These are phyloP conservation scores for Verbena officinalis DNA, from an alignment of 257 asterid genomes.

Conservation along the genomic window DNA sequence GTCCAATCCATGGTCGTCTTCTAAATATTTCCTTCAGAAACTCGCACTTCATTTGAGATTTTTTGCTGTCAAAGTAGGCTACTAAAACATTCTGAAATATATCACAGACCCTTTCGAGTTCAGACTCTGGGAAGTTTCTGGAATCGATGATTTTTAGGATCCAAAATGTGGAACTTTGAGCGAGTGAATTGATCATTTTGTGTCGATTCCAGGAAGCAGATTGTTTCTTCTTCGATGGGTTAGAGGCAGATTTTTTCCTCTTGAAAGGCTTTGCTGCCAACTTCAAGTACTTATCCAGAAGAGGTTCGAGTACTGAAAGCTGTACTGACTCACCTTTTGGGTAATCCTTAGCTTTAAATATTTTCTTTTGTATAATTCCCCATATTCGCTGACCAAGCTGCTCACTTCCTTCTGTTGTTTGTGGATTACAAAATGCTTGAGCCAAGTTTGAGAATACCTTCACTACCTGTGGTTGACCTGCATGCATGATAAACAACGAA, in stretches of 20 bases:
- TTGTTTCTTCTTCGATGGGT: constrained; percentile 75
- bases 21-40: constrained; percentile 73
- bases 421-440: constrained; percentile 82
- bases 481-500: constrained; percentile 22
- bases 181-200: constrained; percentile 78
- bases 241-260: constrained; percentile 68
- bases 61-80: constrained; percentile 81
- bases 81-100: constrained; percentile 53
- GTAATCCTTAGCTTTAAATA: constrained; percentile 86
- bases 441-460: constrained; percentile 77
- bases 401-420: constrained; percentile 88
- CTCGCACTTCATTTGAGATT: constrained; percentile 77
- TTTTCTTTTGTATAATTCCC: constrained; percentile 92
- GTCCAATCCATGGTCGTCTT: constrained; percentile 84
- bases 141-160: constrained; percentile 78
- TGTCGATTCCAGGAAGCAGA: constrained; percentile 72
- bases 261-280: constrained; percentile 89
- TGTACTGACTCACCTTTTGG: constrained; percentile 78
- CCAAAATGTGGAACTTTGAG: constrained; percentile 85
- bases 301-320: constrained; percentile 63
- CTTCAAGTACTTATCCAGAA: constrained; percentile 76
- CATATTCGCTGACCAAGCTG: constrained; percentile 95
- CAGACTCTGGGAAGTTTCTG: constrained; percentile 55
- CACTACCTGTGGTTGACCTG: constrained; percentile 83
- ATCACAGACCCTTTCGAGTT: constrained; percentile 56